Evolutionary conservation across 2,329 filamentous ascomycete genomes (phyloP).

Genomic region (Aaosphaeria arxii): DNA sequence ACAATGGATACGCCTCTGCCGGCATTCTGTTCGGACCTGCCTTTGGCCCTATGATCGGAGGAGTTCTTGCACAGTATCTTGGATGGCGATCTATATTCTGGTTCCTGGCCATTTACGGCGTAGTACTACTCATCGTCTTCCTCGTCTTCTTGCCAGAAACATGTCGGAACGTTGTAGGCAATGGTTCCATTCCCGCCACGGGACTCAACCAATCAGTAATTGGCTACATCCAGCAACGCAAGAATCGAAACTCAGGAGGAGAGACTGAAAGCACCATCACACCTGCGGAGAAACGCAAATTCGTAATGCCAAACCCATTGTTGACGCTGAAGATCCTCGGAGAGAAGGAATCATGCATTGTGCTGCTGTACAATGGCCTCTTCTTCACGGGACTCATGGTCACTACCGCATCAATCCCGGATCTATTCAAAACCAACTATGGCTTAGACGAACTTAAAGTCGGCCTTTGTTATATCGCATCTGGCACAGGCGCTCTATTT

Average conservation of each 20-base stretch:
- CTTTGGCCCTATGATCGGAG: slow-evolving; percentile 36
- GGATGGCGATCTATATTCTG: slow-evolving; percentile 42
- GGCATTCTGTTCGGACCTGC: slow-evolving; percentile 38
- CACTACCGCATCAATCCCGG: slow-evolving; percentile 21
- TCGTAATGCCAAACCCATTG: slow-evolving; percentile 23
- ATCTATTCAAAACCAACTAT: slow-evolving; percentile 25
- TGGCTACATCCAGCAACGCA: slow-evolving; percentile 26
- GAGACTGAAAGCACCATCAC: not conserved
- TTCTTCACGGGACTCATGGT: slow-evolving; percentile 34
- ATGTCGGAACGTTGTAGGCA: slow-evolving; percentile 43
- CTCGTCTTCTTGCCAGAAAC: slow-evolving; percentile 43
- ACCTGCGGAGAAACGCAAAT: slow-evolving; percentile 11
- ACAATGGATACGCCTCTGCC: slow-evolving; percentile 65
- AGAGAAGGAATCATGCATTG: slow-evolving; percentile 30
- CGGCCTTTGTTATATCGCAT: slow-evolving; percentile 30
- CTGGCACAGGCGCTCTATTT: slow-evolving; percentile 22
- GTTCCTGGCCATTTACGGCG: slow-evolving; percentile 42
- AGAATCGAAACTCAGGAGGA: slow-evolving; percentile 1
- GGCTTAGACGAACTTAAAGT: slow-evolving; percentile 25
- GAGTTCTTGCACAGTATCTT: slow-evolving; percentile 26
- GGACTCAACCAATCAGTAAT: slow-evolving; percentile 30
- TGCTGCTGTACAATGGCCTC: slow-evolving; percentile 29
- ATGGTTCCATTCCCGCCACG: slow-evolving; percentile 32
- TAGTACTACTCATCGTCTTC: slow-evolving; percentile 32
- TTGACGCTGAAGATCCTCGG: slow-evolving; percentile 23